A percentile compares a stretch with the other conserved stretches of the same genome.
phyloP scores from a whole-genome alignment of 2,329 filamentous ascomycete species.

The Dothideomycetidae sp. region DNA sequence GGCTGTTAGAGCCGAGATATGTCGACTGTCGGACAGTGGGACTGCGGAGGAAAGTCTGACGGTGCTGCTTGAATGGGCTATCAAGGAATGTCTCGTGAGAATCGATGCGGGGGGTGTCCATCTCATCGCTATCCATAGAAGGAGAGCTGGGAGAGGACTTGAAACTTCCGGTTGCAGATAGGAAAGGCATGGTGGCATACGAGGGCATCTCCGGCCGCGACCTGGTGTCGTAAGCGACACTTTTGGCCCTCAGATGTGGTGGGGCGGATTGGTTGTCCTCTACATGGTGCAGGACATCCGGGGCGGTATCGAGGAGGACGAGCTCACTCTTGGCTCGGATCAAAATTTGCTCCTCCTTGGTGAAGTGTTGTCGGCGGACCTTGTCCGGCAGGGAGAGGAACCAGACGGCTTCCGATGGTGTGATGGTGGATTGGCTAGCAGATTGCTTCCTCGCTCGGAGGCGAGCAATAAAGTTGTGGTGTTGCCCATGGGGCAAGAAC shows the following conservation, averaged over 20 bases:
- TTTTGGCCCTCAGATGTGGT: constrained; percentile 4
- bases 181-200: constrained; percentile 1
- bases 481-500: constrained; percentile 6
- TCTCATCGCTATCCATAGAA: neutral
- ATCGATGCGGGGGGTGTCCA: neutral
- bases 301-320: constrained; percentile 12
- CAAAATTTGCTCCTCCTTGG: constrained; percentile 53
- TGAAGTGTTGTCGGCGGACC: constrained; percentile 55
- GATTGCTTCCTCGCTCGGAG: constrained; percentile 8
- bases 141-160: constrained; percentile 1
- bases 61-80: constrained; percentile 5
- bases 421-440: constrained; percentile 3
- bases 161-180: neutral
- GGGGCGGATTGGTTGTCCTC: constrained; percentile 6
- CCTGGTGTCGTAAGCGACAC: constrained; percentile 5
- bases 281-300: constrained; percentile 5
- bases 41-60: constrained; percentile 6
- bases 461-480: constrained; percentile 7
- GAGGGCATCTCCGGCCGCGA: constrained; percentile 4
- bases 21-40: constrained; percentile 2
- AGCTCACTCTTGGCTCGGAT: constrained; percentile 41
- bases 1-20: neutral
- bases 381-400: constrained; percentile 59
- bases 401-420: constrained; percentile 43
- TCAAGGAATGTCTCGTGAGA: constrained; percentile 2